Base-by-base conservation (phyloP, 2,329 filamentous ascomycete genomes). In the Arthrobotrys sinensis region DNA sequence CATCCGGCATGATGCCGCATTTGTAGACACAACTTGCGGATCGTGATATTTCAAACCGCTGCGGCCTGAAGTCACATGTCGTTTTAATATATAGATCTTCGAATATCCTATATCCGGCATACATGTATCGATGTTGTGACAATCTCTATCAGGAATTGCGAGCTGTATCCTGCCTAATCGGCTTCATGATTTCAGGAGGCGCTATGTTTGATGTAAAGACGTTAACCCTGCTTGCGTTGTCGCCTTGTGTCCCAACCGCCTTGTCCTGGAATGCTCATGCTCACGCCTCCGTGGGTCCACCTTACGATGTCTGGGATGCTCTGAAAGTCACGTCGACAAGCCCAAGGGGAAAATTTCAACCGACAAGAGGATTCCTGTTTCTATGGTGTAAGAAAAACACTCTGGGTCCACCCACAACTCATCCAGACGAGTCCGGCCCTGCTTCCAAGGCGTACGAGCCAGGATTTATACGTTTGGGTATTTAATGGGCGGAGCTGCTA, bases 331-430 rank as follows among this genome's bases (percentile, higher is more conserved):
- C 46, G 64, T 70, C 72, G 64, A 76, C 65, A 46, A 65, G 45
- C 52, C 60, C 60, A 60, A 65, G 60, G 21, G 46, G 19, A 60
- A 67, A 24, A 40, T 63, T 67, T 76, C 72, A 69, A 52, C 72
- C 64, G 65, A 52, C 19, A 34, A 24, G 24, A 46, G 38, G 24
- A 53, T 60, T 71, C 57, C 53, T 71, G 36, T 65, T 77, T 71
- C 66, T 52, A 71, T 77, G 24, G 52, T 66, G 73, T 77, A 77
- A 77, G 73, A 66, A 71, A 77, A 77, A 77, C 73, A 36, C 7
- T 38, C 66, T 45, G 45, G 40, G 63, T 70, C 73, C 73, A 77
- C 73, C 43, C 60, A 32, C 34, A 71, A 71, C 50, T 45, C 46
- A 46, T 52, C 38, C 34, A 53, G 28, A 69, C 57, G 40, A 70